Conservation (phyloP, 169 alveolate genomes). For the Perkinsus marinus region DNA sequence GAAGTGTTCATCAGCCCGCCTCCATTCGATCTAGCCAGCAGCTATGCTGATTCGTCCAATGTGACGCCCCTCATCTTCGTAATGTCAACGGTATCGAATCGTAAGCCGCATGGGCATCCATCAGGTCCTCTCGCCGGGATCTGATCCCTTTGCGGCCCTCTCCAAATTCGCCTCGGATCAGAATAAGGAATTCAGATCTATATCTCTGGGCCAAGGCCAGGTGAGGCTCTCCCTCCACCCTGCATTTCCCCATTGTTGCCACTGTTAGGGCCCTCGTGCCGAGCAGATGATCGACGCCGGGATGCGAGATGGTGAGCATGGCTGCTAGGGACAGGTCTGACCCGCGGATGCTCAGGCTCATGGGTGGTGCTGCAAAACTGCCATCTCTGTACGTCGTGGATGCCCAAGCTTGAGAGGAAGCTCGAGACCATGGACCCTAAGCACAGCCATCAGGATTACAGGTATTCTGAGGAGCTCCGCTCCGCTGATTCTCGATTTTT, state of each 20-base stretch:
- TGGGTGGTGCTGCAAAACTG: conserved; percentile 77
- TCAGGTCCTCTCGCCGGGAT: conserved; percentile 50
- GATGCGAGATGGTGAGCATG: conserved; percentile 7
- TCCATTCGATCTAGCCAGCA: conserved; percentile 57
- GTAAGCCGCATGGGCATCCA: conserved; percentile 10
- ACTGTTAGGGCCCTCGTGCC: conserved; percentile 57
- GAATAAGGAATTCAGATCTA: conserved; percentile 35
- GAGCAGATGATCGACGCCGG: conserved; percentile 45
- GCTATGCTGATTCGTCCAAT: conserved; percentile 42
- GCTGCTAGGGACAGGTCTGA: background rate
- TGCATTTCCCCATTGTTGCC: background rate
- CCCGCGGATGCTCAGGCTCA: conserved; percentile 26
- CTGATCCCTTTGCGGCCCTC: conserved; percentile 56
- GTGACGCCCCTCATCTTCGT: conserved; percentile 52
- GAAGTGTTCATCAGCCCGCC: conserved; percentile 62
- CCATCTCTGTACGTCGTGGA: conserved; percentile 66
- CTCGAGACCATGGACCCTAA: conserved; percentile 64
- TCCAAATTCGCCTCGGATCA: conserved; percentile 47
- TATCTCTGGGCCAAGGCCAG: conserved; percentile 66
- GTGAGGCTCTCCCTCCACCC: background rate
- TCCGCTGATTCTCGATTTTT: conserved; percentile 35
- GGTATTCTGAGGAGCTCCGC: conserved; percentile 12
- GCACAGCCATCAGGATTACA: conserved; percentile 17
- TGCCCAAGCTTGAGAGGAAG: conserved; percentile 70
- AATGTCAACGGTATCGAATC: conserved; percentile 26